Evolutionary conservation across 2,329 filamentous ascomycete genomes (phyloP), one percentile per base, ranked within the genome.

Genomic region (Fusarium kyushuense): DNA sequence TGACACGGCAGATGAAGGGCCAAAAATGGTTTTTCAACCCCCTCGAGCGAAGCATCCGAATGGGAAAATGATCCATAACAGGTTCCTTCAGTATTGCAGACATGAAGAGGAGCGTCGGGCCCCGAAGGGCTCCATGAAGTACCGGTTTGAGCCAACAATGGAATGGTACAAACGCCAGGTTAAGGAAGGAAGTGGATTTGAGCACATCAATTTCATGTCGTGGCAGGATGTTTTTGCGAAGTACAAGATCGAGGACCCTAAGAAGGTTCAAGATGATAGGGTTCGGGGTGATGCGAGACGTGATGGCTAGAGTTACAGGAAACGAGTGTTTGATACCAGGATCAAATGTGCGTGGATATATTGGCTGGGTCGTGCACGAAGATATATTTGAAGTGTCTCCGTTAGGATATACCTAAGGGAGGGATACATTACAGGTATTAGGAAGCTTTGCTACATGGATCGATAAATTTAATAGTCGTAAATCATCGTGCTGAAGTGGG

Each of bases 121-220:
- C 12, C 17, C 23, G 4, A 46, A 27, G 16, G 29, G 25, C 17
- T 17, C 21, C n/a, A 54, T 49, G 38, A 52, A 72, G 27, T 86
- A 81, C 68, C 71, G 71, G 17, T 87, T 84, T 67, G 73, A 72
- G 41, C 80, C 84, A 11, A 88, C 86, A 3, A 61, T 77, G 61
- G 75, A 82, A 6, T 89, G 87, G 87, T 89, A 88, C 65, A 67
- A 69, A 5, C 76, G 82, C 36, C 83, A 86, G 64, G 68, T 77
- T 25, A 72, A 73, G 2, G 83, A 85, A 69, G 84, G 83, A 3
- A 79, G 85, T 21, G 82, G 80, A 1, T 86, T 79, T 55, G 81
- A 82, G 52, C 85, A 88, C 63, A 76, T 89, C 6, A 70, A 75
- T 6, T 81, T 88, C 7, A 76, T 75, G 32, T 58, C 74, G 4